Percentiles rank a stretch among this genome's conserved stretches.
phyloP scores from a whole-genome alignment of 2,329 filamentous ascomycete genomes.

The Dendrostoma leiphaemia region DNA sequence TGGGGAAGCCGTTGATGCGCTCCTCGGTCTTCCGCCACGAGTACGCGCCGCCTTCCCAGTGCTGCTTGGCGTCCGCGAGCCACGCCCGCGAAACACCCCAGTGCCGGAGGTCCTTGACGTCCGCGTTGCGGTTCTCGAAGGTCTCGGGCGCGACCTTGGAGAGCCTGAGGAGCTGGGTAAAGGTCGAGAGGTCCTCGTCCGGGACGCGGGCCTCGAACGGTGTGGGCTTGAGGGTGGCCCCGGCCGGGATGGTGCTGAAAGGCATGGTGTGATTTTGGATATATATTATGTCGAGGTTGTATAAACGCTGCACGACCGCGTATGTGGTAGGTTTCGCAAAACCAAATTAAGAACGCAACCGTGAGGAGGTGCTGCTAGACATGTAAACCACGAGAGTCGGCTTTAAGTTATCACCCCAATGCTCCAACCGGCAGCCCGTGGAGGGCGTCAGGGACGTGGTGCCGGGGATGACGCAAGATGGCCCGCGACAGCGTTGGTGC shows the following conservation, averaged over 20 bases:
- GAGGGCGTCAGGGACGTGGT: too few species aligned
- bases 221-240: not conserved
- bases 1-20: constrained; percentile 45
- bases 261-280: not conserved
- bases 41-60: constrained; percentile 41
- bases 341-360: too few species aligned
- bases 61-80: not conserved
- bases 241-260: not conserved
- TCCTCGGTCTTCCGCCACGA: constrained; percentile 40
- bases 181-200: not conserved
- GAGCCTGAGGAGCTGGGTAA: not conserved
- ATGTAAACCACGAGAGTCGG: too few species aligned
- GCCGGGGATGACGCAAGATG: too few species aligned
- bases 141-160: not conserved
- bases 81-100: not conserved
- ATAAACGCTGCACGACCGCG: not conserved
- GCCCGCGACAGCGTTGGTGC: too few species aligned
- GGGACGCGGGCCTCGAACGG: not conserved
- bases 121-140: not conserved
- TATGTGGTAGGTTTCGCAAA: not conserved
- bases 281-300: too few species aligned
- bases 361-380: too few species aligned
- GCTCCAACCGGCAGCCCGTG: too few species aligned
- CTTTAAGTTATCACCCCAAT: too few species aligned
- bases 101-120: not conserved